phyloP scores from a whole-genome alignment of 139 green algal genomes.

The Auxenochlorella pyrenoidosa region DNA sequence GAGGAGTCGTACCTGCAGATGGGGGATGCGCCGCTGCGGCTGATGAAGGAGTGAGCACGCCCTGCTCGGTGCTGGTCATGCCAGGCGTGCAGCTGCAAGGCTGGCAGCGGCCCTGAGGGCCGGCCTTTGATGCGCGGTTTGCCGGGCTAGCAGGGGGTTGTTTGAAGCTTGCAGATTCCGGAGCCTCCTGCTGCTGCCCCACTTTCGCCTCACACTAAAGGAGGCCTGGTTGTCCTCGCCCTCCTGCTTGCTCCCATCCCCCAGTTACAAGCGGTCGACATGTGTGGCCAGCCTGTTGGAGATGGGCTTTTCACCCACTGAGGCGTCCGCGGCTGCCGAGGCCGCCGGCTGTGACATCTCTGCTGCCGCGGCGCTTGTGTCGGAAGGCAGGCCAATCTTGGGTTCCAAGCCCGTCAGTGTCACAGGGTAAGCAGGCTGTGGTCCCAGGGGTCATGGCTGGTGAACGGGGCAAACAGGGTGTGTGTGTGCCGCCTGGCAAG shows the following conservation, averaged over 20 bases:
- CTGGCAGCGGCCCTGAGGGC: neutral
- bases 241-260: neutral
- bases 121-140: neutral
- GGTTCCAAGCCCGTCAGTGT: slow-evolving; percentile 26
- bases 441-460: neutral
- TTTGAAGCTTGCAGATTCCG: neutral
- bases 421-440: neutral
- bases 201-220: neutral
- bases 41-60: slow-evolving; percentile 30
- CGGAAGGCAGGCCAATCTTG: neutral
- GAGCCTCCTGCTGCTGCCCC: neutral
- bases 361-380: neutral
- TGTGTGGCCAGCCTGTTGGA: slow-evolving; percentile 7
- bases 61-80: neutral
- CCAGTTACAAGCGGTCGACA: slow-evolving; percentile 21
- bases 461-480: too few relatives aligned
- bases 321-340: neutral
- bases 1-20: slow-evolving; percentile 29
- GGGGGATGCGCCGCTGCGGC: neutral
- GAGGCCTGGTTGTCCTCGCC: too few relatives aligned
- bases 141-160: neutral
- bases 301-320: slow-evolving; percentile 2
- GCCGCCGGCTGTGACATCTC: neutral
- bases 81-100: neutral
- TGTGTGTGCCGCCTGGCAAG: too few relatives aligned